Evolutionary conservation across 2,329 filamentous ascomycete genomes (phyloP).

Genomic region (Ilyonectria destructans): DNA sequence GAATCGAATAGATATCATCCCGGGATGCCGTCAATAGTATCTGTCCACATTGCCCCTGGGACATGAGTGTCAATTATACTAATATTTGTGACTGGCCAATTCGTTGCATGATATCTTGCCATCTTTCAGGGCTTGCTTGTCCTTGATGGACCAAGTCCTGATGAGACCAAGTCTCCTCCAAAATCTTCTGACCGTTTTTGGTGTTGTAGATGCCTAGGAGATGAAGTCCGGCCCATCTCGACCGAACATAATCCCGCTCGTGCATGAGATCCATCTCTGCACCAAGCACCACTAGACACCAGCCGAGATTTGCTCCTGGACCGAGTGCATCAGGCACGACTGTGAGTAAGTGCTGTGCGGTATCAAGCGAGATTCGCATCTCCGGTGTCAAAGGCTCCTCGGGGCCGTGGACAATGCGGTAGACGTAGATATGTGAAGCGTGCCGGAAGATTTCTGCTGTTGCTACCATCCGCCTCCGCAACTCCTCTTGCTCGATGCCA

Average conservation of each 20-base stretch:
- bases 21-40: background rate
- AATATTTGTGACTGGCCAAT: constrained; percentile 27
- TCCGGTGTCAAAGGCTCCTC: constrained; percentile 15
- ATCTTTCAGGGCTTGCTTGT: constrained; percentile 22
- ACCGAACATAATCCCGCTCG: constrained; percentile 27
- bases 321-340: constrained; percentile 30
- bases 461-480: constrained; percentile 27
- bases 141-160: constrained; percentile 20
- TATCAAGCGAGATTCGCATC: constrained; percentile 23
- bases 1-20: background rate
- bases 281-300: constrained; percentile 32
- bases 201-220: constrained; percentile 32
- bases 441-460: constrained; percentile 35
- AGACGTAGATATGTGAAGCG: constrained; percentile 28
- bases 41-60: background rate
- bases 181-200: constrained; percentile 23
- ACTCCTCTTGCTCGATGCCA: constrained; percentile 20
- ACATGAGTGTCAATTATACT: constrained; percentile 7
- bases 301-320: constrained; percentile 32
- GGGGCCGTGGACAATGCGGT: constrained; percentile 25
- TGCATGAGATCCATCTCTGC: constrained; percentile 25
- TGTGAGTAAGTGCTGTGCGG: constrained; percentile 21
- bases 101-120: constrained; percentile 31
- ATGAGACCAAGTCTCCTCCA: constrained; percentile 27
- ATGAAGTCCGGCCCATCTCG: constrained; percentile 25